These are phyloP conservation scores for Escovopsis sp. DNA, from an alignment of 2,329 filamentous ascomycete species.

Conservation along the genomic window DNA sequence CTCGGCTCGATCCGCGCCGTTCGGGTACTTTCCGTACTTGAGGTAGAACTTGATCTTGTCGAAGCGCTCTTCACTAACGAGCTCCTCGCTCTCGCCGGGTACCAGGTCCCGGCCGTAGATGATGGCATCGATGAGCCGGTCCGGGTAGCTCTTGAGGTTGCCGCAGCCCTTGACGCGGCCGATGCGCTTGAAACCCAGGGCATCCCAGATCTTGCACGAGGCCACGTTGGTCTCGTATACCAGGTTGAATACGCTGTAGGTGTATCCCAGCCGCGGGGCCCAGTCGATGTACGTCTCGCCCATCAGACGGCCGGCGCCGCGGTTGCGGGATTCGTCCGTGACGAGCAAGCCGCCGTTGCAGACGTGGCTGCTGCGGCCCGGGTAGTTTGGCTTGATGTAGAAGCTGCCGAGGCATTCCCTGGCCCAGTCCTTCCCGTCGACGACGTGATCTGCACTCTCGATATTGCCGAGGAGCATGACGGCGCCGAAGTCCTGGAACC, in stretches of 20 bases:
- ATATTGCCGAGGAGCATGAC: slow-evolving; percentile 76
- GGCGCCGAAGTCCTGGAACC: slow-evolving; percentile 82
- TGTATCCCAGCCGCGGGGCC: slow-evolving; percentile 70
- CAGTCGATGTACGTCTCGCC: slow-evolving; percentile 64
- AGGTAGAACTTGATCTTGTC: slow-evolving; percentile 98
- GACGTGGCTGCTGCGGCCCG: slow-evolving; percentile 76
- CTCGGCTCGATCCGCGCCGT: slow-evolving; percentile 83
- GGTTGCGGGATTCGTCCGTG: slow-evolving; percentile 57
- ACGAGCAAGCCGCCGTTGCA: slow-evolving; percentile 76
- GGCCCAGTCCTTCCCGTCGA: slow-evolving; percentile 57
- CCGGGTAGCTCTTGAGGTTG: slow-evolving; percentile 53
- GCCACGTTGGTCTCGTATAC: slow-evolving; percentile 91
- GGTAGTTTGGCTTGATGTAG: slow-evolving; percentile 90
- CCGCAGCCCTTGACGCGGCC: slow-evolving; percentile 64
- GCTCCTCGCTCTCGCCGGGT: slow-evolving; percentile 54
- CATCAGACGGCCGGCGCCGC: slow-evolving; percentile 61
- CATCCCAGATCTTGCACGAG: slow-evolving; percentile 83
- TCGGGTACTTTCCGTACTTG: slow-evolving; percentile 85
- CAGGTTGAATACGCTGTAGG: slow-evolving; percentile 86
- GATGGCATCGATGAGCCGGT: slow-evolving; percentile 57
- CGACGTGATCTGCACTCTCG: slow-evolving; percentile 41
- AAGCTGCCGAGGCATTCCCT: slow-evolving; percentile 77
- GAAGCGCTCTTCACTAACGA: slow-evolving; percentile 88
- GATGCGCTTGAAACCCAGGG: slow-evolving; percentile 82
- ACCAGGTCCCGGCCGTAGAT: slow-evolving; percentile 57